Base-by-base conservation (phyloP, 345 rosid species). In the Anacardium occidentale region DNA sequence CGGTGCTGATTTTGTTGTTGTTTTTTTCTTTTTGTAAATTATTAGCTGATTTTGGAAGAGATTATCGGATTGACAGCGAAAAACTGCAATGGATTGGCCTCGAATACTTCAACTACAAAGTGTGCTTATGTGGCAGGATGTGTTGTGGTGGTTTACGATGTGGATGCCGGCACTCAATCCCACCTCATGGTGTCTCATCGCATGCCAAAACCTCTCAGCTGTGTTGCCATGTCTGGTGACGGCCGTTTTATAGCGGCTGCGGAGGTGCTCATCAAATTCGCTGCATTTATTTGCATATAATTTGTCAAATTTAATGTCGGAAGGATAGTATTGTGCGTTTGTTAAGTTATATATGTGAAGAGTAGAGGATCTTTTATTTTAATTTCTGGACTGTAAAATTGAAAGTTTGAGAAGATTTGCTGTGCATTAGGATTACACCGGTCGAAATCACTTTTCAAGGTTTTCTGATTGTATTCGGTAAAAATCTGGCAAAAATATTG, bases 101-200 rank as follows among this genome's bases (percentile, higher is more conserved):
- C 91, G 0, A 84, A 53, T 62, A 64, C 79, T 7, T 79, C 77
- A 13, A 81, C 78, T 15, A 51, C 84, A 7, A 83, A 68, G 37
- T 89, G 88, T 60, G 91, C 77, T 56, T 92, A 92, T 74, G 73
- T 87, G 45, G 98, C 96, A 0, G 98, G 96, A 42, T 92, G 96
- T 37, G 96, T 86, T 50, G 91, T 78, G 79, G 96, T 90, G 74
- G 80, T 85, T 66, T 87, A 83, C 62, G 68, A 90, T 69, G 91
- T 80, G 14, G 84, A 79, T 62, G 79, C 86, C 0, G 80, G 77
- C 40, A 73, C 77, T 52, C 96, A 89, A 34, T 90, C 91, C 9
- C 94, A 86, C 55, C 90, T 92, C 64, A 62, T 81, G 68, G 90
- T 79, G 48, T 81, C 93, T 78, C 93, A 85, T 40, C 80, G 93